Base-by-base conservation (phyloP, 768 basidiomycete species). In the Kwoniella dejecticola region DNA sequence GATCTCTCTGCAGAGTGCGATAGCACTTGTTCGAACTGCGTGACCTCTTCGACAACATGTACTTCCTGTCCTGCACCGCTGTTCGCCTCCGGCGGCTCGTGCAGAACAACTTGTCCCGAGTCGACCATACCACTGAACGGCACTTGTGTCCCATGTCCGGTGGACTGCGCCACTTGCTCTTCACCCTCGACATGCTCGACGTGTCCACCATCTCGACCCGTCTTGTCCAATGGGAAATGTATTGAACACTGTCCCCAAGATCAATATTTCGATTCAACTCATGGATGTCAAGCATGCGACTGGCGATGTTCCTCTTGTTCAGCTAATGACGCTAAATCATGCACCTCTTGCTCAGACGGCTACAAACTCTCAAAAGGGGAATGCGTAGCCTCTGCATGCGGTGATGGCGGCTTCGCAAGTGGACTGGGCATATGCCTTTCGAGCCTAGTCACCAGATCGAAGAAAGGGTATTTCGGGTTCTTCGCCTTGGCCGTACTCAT, bases 81-180 rank as follows among this genome's bases (percentile, higher is more conserved):
- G 6, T 71, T 65, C 60, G 69, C 75, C 53, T 52, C 54, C 17
- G 15, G 36, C 24, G 77, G 77, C 7, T 31, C 31, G 0, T 77
- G 73, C 58, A 36, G 55, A 4, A 33, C 68, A 11, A 55, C 62
- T 5, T 78, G 77, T 49, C 75, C 73, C 2, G 13, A 68, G 21
- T 56, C 60, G 3, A 71, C 70, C 0, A 58, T 66, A 31, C 48
- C 63, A 36, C 19, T 41, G 11, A 73, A 69, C 57, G 67, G 60
- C 0, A 70, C 70, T 13, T 78, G 77, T 55, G 27, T 54, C 2
- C 50, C 72, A 0, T 78, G 77, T 58, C 62, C 72, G 5, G 52
- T 65, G 4, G 69, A 72, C 52, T 76, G 75, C 38, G 50, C 67
- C 2, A 71, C 70, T 19, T 78, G 77, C 47, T 64, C 71, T 21